Evolutionary conservation across 2,329 filamentous ascomycete genomes (phyloP), one percentile per base, ranked within the genome.

Genomic region (Fusarium citri): DNA sequence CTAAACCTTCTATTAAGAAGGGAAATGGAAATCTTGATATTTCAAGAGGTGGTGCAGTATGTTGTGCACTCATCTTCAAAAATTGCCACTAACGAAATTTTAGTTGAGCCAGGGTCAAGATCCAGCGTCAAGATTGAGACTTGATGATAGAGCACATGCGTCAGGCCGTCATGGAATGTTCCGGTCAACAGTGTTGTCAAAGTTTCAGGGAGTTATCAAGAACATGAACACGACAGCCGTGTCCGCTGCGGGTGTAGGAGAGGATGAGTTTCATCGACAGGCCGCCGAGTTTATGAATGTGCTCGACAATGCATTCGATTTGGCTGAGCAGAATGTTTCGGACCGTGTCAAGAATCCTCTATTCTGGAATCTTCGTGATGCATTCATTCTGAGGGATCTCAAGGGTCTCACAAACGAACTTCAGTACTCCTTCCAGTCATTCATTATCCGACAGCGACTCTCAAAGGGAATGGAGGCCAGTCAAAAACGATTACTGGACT

Each of bases 401-500:
- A 71, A 69, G 9, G 87, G 85, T 3, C 79, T 94, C 28, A 75
- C 75, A 10, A 79, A 79, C n/a, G 88, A 91, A 72, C 68, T 97
- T 40, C 86, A 86, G 63, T 91, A 91, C 74, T 82, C 87, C 31
- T 93, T 96, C 76, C 89, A 91, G 72, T 88, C 86, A 40, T 89
- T 90, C 68, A 81, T 92, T 22, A 82, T 89, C 61, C 86, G 87
- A 15, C 77, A 83, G 4, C 83, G 82, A 26, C 89, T 91, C 76
- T 87, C 89, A 2, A 80, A 83, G 22, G 83, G 82, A 6, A 81
- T 91, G 51, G 81, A 87, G 30, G 80, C 84, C 46, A 86, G 86
- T 30, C 92, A 94, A 73, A 82, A 84, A 72, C 85, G 85, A 22
- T 80, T 97, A 16, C 88, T 93, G n/a, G 94, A 98, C 80, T 83